Percentiles rank a stretch among this genome's conserved stretches.
phyloP scores from a whole-genome alignment of 306 rosid species.

The Lablab purpureus region DNA sequence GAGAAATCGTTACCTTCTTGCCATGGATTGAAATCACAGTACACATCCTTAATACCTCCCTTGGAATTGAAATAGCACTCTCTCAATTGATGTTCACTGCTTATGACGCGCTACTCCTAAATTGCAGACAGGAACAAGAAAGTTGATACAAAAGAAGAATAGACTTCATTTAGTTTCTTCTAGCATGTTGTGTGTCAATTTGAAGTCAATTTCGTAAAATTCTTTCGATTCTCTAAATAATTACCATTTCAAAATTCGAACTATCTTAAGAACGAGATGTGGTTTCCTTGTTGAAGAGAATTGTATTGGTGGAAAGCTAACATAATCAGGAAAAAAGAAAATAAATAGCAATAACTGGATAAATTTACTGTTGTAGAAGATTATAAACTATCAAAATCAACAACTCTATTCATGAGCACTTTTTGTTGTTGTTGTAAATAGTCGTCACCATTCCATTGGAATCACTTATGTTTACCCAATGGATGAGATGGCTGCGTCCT shows the following conservation, averaged over 20 bases:
- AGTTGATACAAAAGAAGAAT: not conserved
- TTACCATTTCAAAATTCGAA: not conserved
- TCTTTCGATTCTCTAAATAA: not conserved
- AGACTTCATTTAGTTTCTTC: not conserved
- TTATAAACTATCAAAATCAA: constrained; percentile 7
- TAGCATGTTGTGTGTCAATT: not conserved
- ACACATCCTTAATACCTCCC: not conserved
- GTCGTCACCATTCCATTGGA: constrained; percentile 28
- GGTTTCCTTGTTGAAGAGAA: not conserved
- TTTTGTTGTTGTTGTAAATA: not conserved
- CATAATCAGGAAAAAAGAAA: too few species aligned
- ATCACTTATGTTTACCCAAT: constrained; percentile 3
- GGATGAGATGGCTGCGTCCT: not conserved
- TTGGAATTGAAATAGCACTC: not conserved
- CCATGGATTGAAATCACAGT: not conserved
- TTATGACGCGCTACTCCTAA: not conserved
- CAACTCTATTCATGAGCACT: not conserved
- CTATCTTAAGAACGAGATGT: not conserved
- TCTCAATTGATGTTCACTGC: not conserved
- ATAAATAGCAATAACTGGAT: too few species aligned
- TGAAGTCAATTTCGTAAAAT: not conserved
- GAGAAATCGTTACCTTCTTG: not conserved
- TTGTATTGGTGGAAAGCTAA: not conserved
- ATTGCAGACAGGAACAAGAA: not conserved
- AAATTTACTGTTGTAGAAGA: not conserved